These are phyloP conservation scores for Trichoderma parareesei DNA, from an alignment of 495 filamentous ascomycete species.

Conservation along the genomic window DNA sequence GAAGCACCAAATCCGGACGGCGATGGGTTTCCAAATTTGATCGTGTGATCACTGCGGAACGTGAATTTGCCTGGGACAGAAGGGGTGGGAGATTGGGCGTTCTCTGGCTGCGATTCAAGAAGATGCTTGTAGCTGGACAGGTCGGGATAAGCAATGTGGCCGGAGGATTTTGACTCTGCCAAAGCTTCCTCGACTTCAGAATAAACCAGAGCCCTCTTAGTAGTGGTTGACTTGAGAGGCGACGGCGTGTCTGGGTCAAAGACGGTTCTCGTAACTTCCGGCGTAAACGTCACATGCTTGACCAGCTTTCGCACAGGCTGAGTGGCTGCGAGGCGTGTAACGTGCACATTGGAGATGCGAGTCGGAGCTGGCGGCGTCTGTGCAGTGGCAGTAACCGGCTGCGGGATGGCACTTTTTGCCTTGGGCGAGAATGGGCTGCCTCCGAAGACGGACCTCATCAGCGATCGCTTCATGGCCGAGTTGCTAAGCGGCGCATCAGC, in stretches of 20 bases:
- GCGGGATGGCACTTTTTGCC: conserved; percentile 30
- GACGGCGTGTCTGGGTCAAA: conserved; percentile 37
- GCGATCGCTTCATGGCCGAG: conserved; percentile 16
- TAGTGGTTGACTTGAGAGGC: conserved; percentile 35
- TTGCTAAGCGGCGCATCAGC: conserved; percentile 28
- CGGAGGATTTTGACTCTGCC: conserved; percentile 17
- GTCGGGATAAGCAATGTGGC: conserved; percentile 36
- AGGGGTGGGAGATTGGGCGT: conserved; percentile 22
- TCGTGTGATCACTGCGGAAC: conserved; percentile 51
- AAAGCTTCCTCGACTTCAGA: conserved; percentile 13
- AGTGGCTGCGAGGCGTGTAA: conserved; percentile 36
- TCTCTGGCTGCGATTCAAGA: conserved; percentile 21
- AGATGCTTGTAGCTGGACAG: conserved; percentile 30
- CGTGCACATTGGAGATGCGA: conserved; percentile 30
- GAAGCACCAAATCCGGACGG: conserved; percentile 38
- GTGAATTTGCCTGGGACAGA: conserved; percentile 48
- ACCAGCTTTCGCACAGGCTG: conserved; percentile 38
- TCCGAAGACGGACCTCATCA: conserved; percentile 7
- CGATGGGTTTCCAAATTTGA: conserved; percentile 38
- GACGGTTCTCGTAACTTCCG: conserved; percentile 30
- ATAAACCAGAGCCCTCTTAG: conserved; percentile 19
- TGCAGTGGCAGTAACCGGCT: conserved; percentile 25
- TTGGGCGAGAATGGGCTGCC: conserved; percentile 20
- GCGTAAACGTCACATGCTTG: conserved; percentile 42
- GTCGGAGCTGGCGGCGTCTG: conserved; percentile 34